These are phyloP conservation scores for Crucibulum laeve DNA, from an alignment of 768 basidiomycete genomes.

Conservation along the genomic window DNA sequence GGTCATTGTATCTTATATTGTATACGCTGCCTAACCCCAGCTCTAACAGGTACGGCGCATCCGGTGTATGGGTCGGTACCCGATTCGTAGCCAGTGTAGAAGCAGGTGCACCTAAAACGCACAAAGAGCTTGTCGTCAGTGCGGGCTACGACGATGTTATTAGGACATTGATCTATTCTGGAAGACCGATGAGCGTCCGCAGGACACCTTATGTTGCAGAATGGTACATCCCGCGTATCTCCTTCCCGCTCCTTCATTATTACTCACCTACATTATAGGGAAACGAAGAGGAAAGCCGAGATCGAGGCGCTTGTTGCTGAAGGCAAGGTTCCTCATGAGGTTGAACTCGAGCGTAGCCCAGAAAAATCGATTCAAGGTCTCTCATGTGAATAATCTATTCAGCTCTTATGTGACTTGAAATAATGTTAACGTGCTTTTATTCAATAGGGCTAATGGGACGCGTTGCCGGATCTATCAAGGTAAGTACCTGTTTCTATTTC, in stretches of 20 bases:
- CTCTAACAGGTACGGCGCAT: slow-evolving; percentile 63
- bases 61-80: slow-evolving; percentile 87
- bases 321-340: slow-evolving; percentile 74
- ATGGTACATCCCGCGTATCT: slow-evolving; percentile 42
- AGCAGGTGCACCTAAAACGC: slow-evolving; percentile 71
- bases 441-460: slow-evolving; percentile 71
- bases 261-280: no score
- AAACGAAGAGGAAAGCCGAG: slow-evolving; percentile 55
- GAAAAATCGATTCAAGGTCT: slow-evolving; percentile 58
- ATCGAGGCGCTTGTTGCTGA: slow-evolving; percentile 51
- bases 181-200: slow-evolving; percentile 78
- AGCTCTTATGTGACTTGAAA: not conserved
- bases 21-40: not conserved
- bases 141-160: slow-evolving; percentile 75
- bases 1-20: slow-evolving; percentile 8
- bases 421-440: slow-evolving; percentile 1
- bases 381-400: slow-evolving; percentile 42
- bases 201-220: slow-evolving; percentile 75
- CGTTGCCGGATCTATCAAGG: slow-evolving; percentile 67
- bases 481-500: slow-evolving; percentile 20
- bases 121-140: slow-evolving; percentile 62
- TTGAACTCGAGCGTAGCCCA: slow-evolving; percentile 66
- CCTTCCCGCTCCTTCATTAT: no score
- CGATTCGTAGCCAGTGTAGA: slow-evolving; percentile 82
- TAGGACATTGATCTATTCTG: slow-evolving; percentile 71